Evolutionary conservation across 1,139 yeast species (phyloP).

Genomic region (Hemisphaericaspora xylanilytica): DNA sequence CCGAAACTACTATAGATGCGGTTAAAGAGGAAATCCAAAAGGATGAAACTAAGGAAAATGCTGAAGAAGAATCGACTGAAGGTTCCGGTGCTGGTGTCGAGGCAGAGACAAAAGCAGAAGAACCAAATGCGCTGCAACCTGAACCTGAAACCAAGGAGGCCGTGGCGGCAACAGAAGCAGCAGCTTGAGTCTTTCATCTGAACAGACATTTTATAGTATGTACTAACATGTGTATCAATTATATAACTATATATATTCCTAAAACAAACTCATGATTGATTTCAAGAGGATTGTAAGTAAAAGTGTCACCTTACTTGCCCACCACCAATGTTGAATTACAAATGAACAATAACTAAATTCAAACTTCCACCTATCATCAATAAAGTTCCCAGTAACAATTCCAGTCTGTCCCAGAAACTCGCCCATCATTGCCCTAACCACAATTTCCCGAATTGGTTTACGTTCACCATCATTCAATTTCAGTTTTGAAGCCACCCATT

Average conservation of each 20-base stretch:
- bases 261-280: constrained; percentile 20
- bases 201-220: too few species aligned
- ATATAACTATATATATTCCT: too few species aligned
- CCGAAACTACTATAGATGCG: not conserved
- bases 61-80: too few species aligned
- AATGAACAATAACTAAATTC: constrained; percentile 74
- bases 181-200: too few species aligned
- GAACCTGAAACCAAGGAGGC: too few species aligned
- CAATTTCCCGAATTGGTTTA: constrained; percentile 63
- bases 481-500: constrained; percentile 60
- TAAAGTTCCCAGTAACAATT: constrained; percentile 67
- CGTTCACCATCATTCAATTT: constrained; percentile 20
- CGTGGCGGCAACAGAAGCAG: too few species aligned
- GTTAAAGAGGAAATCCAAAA: not conserved
- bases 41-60: constrained; percentile 9
- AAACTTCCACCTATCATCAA: constrained; percentile 56
- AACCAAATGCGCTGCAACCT: too few species aligned
- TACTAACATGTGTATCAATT: too few species aligned
- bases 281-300: constrained; percentile 45
- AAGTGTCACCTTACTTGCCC: constrained; percentile 70
- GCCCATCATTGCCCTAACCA: constrained; percentile 95
- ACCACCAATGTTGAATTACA: constrained; percentile 91
- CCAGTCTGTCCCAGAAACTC: constrained; percentile 91
- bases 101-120: too few species aligned
- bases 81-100: too few species aligned